phyloP scores from a whole-genome alignment of 2,329 filamentous ascomycete genomes.

The Akanthomyces muscarius region DNA sequence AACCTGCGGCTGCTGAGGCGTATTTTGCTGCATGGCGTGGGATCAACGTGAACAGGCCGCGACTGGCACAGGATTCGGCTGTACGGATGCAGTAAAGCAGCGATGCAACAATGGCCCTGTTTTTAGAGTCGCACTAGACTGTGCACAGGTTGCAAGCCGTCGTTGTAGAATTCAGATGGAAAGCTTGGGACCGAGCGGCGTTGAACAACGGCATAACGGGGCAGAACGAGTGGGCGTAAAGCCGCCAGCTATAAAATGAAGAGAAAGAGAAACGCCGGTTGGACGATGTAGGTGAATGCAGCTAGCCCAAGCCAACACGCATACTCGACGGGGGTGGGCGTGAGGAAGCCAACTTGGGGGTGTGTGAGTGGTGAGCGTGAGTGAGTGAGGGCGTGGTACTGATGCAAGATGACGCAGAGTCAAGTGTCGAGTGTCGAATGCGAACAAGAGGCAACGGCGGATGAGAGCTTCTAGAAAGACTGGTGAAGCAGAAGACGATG shows the following conservation, averaged over 20 bases:
- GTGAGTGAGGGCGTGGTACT: not conserved
- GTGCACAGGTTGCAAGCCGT: not conserved
- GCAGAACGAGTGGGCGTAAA: not conserved
- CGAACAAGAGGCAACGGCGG: not conserved
- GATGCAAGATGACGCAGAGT: not conserved
- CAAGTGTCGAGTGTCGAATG: not conserved
- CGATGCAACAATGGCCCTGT: constrained; percentile 13
- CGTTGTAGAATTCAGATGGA: not conserved
- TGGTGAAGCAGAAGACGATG: not conserved
- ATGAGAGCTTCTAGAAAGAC: not conserved
- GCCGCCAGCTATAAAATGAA: not conserved
- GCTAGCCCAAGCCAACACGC: constrained; percentile 15
- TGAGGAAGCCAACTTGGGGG: not conserved
- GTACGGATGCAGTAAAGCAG: not conserved
- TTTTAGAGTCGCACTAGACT: constrained; percentile 14
- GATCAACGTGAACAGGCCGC: not conserved
- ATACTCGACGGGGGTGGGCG: constrained; percentile 2
- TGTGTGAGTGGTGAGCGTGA: not conserved
- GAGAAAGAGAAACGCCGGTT: not conserved
- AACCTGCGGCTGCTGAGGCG: constrained; percentile 2
- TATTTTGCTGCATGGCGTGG: constrained; percentile 10
- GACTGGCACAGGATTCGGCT: not conserved
- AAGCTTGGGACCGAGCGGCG: not conserved
- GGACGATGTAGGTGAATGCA: not conserved
- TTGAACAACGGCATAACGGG: constrained; percentile 4